Percentiles rank a stretch among this genome's conserved stretches.
These are phyloP conservation scores for Neocucurbitaria cava DNA, from an alignment of 2,329 filamentous ascomycete genomes.

Conservation along the genomic window DNA sequence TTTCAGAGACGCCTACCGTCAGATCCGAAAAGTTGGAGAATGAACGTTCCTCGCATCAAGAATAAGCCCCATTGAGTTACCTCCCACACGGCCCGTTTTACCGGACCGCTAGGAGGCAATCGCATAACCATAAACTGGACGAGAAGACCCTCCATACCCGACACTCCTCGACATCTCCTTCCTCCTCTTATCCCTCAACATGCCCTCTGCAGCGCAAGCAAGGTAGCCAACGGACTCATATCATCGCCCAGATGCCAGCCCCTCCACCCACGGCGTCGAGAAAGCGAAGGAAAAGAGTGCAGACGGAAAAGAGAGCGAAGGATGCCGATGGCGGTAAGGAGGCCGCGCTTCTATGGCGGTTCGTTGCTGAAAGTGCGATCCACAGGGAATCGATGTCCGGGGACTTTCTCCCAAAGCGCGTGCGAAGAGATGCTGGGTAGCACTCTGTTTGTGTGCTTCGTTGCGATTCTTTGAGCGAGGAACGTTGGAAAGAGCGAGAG, in stretches of 20 bases:
- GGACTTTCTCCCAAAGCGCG: slow-evolving; percentile 99
- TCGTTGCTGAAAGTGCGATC: slow-evolving; percentile 84
- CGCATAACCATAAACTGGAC: slow-evolving; percentile 98
- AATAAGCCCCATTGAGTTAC: slow-evolving; percentile 99
- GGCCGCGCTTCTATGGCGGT: slow-evolving; percentile 99
- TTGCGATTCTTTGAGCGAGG: slow-evolving; percentile 99
- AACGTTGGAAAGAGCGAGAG: slow-evolving; percentile 64
- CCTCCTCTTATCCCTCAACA: slow-evolving; percentile 40
- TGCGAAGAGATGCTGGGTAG: slow-evolving; percentile 42
- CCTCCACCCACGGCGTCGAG: slow-evolving; percentile 47
- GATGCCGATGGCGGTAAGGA: slow-evolving; percentile 55
- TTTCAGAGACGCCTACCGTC: slow-evolving; percentile 44
- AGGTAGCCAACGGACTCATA: slow-evolving; percentile 76
- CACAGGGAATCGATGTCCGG: slow-evolving; percentile 76
- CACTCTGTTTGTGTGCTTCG: slow-evolving; percentile 93
- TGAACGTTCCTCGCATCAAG: slow-evolving; percentile 91
- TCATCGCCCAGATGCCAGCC: slow-evolving; percentile 75
- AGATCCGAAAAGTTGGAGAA: slow-evolving; percentile 55
- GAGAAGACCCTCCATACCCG: slow-evolving; percentile 67
- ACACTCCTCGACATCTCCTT: slow-evolving; percentile 32
- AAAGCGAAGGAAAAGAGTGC: slow-evolving; percentile 55
- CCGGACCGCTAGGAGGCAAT: slow-evolving; percentile 68
- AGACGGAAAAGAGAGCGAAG: slow-evolving; percentile 59
- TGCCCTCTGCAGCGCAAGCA: slow-evolving; percentile 27
- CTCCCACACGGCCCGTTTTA: slow-evolving; percentile 49